Evolutionary conservation across 75 land plant species (phyloP).

Genomic region (Gnetum montanum): DNA sequence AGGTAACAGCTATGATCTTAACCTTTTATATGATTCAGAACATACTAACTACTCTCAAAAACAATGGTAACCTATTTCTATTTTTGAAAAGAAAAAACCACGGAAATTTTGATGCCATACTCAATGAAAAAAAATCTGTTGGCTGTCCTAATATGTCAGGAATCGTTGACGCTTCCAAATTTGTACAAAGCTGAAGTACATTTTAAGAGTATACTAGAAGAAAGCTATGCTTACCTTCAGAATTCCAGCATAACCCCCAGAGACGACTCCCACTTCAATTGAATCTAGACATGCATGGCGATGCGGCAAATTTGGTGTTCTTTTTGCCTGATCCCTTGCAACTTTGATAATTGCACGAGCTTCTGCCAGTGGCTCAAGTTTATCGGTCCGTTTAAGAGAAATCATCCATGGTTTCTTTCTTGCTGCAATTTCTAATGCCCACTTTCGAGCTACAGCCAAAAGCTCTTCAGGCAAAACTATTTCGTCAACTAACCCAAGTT

Average conservation of each 20-base stretch:
- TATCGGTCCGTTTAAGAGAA: constrained; percentile 68
- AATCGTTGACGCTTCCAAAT: too few relatives aligned
- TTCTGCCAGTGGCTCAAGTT: constrained; percentile 68
- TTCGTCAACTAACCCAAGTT: constrained; percentile 78
- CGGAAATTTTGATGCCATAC: too few relatives aligned
- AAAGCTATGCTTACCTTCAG: constrained; percentile 70
- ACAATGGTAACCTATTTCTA: too few relatives aligned
- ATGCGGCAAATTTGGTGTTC: constrained; percentile 69
- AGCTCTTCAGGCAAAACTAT: constrained; percentile 56
- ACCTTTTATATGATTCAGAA: too few relatives aligned
- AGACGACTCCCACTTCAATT: constrained; percentile 80
- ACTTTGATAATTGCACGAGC: constrained; percentile 54
- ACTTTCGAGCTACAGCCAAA: constrained; percentile 45
- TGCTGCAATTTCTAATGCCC: constrained; percentile 89
- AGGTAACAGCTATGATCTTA: too few relatives aligned
- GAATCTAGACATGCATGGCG: constrained; percentile 80
- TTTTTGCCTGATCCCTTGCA: constrained; percentile 64
- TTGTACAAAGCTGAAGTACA: too few relatives aligned
- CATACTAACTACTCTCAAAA: too few relatives aligned
- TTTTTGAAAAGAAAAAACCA: neutral
- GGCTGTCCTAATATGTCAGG: neutral
- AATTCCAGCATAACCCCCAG: constrained; percentile 87
- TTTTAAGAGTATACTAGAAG: too few relatives aligned
- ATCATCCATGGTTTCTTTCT: constrained; percentile 76
- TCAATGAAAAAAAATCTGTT: too few relatives aligned